Percentiles rank a stretch among this genome's conserved stretches.
Conservation (phyloP, 2,329 filamentous ascomycete genomes). For the Trichoderma arundinaceum region DNA sequence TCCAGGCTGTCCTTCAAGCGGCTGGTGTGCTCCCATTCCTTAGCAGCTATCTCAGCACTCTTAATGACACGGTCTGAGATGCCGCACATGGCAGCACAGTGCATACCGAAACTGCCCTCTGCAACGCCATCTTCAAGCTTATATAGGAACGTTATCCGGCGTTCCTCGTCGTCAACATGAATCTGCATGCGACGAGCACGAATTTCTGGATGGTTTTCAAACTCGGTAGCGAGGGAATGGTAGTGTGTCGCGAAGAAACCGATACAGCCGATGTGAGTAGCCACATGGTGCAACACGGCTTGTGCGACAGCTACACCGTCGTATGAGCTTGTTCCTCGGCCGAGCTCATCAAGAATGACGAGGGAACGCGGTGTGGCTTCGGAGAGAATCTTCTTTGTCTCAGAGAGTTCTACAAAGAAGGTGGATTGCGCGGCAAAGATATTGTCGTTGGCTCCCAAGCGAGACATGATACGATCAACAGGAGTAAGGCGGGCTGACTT, state of each 20-base stretch:
- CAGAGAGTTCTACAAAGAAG: conserved; percentile 96
- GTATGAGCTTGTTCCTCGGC: conserved; percentile 92
- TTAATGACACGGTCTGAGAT: conserved; percentile 84
- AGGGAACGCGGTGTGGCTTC: conserved; percentile 93
- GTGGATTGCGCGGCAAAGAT: conserved; percentile 98
- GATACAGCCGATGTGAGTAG: conserved; percentile 88
- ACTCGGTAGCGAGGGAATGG: conserved; percentile 90
- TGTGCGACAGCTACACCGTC: conserved; percentile 97
- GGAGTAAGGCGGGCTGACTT: conserved; percentile 83
- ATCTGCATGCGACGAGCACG: conserved; percentile 90
- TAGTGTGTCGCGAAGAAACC: conserved; percentile 99
- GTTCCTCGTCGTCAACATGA: conserved; percentile 81
- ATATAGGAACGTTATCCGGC: conserved; percentile 95
- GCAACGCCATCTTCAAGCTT: conserved; percentile 92
- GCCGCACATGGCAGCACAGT: conserved; percentile 97
- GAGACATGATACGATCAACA: conserved; percentile 97
- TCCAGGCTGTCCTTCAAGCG: conserved; percentile 87
- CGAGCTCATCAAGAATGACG: conserved; percentile 95
- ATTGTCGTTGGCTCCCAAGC: conserved; percentile 96
- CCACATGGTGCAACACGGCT: conserved; percentile 94
- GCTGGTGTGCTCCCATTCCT: conserved; percentile 94
- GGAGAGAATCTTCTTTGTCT: conserved; percentile 96
- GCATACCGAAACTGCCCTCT: conserved; percentile 98
- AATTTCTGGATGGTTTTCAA: conserved; percentile 87
- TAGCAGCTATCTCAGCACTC: conserved; percentile 84